Percentiles rank a stretch among this genome's conserved stretches.
These are phyloP conservation scores for Verticillium albo-atrum DNA, from an alignment of 2,329 filamentous ascomycete genomes.

Conservation along the genomic window DNA sequence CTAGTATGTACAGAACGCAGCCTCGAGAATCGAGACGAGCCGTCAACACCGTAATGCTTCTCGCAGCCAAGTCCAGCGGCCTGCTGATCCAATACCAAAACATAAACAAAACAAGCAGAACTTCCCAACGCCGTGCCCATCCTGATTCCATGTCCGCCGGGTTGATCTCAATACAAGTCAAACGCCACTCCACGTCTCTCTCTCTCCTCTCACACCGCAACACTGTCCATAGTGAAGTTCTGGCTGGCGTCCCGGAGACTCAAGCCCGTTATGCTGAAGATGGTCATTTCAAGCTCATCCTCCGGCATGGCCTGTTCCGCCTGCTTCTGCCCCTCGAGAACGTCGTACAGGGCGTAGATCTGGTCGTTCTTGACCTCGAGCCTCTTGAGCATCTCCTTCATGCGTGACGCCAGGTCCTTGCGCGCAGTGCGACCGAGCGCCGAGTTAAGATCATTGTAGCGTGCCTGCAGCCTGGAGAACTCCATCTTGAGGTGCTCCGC, in stretches of 20 bases:
- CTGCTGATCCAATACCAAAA: not conserved
- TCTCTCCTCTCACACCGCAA: constrained; percentile 19
- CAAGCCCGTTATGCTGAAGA: constrained; percentile 49
- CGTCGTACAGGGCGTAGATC: constrained; percentile 79
- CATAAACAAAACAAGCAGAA: not conserved
- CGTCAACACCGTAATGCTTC: not conserved
- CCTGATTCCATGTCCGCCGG: too few species aligned
- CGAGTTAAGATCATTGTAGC: constrained; percentile 64
- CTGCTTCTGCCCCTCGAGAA: constrained; percentile 73
- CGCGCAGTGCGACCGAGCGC: constrained; percentile 61
- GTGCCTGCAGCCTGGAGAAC: constrained; percentile 55
- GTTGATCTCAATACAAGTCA: not conserved
- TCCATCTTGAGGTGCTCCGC: constrained; percentile 70
- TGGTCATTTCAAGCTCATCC: constrained; percentile 60
- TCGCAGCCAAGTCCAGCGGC: not conserved
- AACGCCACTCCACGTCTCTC: not conserved
- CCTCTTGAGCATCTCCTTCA: constrained; percentile 56
- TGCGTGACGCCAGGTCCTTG: constrained; percentile 53
- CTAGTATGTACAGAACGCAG: not conserved
- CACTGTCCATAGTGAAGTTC: constrained; percentile 36
- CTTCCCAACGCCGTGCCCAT: not conserved
- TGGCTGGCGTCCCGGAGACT: constrained; percentile 37
- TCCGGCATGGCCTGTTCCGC: constrained; percentile 59
- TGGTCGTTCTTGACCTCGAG: constrained; percentile 73
- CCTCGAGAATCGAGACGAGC: not conserved